phyloP scores from a whole-genome alignment of 352 stramenopile species.

The Blastocystis sp. region DNA sequence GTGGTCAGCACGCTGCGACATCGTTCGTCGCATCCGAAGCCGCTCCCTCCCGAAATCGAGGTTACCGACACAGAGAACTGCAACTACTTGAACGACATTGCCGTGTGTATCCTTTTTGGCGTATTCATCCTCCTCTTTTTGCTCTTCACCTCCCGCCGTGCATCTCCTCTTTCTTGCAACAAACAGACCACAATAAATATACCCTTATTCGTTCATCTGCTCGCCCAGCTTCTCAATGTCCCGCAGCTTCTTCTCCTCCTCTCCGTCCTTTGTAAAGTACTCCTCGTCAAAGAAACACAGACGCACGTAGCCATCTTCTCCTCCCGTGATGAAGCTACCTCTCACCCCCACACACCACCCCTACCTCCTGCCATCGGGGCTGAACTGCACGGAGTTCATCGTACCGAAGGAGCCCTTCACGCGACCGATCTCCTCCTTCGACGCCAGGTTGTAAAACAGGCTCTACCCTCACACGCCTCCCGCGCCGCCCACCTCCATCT shows the following conservation, averaged over 20 bases:
- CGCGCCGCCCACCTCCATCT: slow-evolving; percentile 35
- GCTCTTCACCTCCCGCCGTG: slow-evolving; percentile 1
- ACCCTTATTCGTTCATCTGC: slow-evolving; percentile 14
- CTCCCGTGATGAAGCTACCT: slow-evolving; percentile 84
- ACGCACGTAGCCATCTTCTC: slow-evolving; percentile 95
- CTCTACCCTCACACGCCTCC: slow-evolving; percentile 78
- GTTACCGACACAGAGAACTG: slow-evolving; percentile 14
- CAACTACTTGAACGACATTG: slow-evolving; percentile 42
- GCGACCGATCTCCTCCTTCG: slow-evolving; percentile 94
- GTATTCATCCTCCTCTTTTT: slow-evolving; percentile 17
- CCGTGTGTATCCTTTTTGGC: slow-evolving; percentile 11
- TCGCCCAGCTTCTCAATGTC: slow-evolving; percentile 34
- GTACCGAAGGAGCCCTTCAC: slow-evolving; percentile 98
- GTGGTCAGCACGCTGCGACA: background rate
- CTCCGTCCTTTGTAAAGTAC: slow-evolving; percentile 77
- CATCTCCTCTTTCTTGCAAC: background rate
- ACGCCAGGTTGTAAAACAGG: slow-evolving; percentile 96
- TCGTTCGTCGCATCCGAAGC: background rate
- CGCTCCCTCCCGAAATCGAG: background rate
- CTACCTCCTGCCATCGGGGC: slow-evolving; percentile 94
- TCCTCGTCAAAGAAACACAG: slow-evolving; percentile 90
- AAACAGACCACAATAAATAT: background rate
- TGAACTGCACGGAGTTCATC: slow-evolving; percentile 97
- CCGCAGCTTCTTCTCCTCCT: slow-evolving; percentile 48
- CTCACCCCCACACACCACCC: background rate